Conservation (phyloP, 495 filamentous ascomycete genomes). For the Talaromyces borbonicus region DNA sequence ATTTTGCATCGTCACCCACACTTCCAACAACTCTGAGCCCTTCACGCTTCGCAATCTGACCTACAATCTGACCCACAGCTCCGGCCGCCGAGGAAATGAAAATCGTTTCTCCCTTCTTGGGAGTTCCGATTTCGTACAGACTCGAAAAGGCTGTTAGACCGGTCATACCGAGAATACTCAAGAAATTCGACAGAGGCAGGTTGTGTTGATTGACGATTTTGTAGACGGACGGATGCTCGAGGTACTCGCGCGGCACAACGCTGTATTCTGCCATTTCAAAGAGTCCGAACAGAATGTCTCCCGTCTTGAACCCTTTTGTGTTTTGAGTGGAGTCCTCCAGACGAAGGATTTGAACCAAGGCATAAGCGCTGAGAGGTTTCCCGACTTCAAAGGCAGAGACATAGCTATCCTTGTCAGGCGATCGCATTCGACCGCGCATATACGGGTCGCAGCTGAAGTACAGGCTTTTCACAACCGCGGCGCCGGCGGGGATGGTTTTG, state of each 20-base stretch:
- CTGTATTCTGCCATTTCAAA: constrained; percentile 54
- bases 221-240: constrained; percentile 20
- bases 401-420: constrained; percentile 49
- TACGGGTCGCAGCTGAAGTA: constrained; percentile 86
- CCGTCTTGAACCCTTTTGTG: constrained; percentile 27
- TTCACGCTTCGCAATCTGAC: constrained; percentile 56
- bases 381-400: constrained; percentile 45
- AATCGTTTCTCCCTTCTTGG: constrained; percentile 74
- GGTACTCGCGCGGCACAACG: constrained; percentile 4
- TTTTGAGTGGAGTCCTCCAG: constrained; percentile 47
- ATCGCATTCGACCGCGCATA: constrained; percentile 60
- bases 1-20: constrained; percentile 39
- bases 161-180: constrained; percentile 70
- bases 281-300: constrained; percentile 53
- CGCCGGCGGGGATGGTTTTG: constrained; percentile 57
- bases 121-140: constrained; percentile 63
- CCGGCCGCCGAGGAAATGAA: constrained; percentile 66
- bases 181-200: constrained; percentile 43
- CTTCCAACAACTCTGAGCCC: constrained; percentile 6
- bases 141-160: constrained; percentile 66
- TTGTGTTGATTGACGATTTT: constrained; percentile 46
- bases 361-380: constrained; percentile 46
- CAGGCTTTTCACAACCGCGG: constrained; percentile 60
- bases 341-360: constrained; percentile 55
- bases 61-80: constrained; percentile 69